phyloP scores from a whole-genome alignment of 148 eudicot genomes.

The Chenopodium berlandieri region DNA sequence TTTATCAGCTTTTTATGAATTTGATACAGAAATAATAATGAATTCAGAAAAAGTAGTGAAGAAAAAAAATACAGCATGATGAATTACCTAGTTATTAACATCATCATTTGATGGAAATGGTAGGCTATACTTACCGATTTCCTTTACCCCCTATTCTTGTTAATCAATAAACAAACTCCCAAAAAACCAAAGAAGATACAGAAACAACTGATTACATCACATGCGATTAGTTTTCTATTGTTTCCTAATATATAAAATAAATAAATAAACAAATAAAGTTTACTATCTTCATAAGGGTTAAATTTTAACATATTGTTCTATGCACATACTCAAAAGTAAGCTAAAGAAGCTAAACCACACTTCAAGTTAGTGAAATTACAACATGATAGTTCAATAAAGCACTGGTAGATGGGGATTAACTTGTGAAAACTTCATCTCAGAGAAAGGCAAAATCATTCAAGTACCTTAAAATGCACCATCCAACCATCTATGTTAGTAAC shows the following conservation, averaged over 20 bases:
- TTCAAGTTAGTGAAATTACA: neutral
- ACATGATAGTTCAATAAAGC: neutral
- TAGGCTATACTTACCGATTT: neutral
- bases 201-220: neutral
- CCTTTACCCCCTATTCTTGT: neutral
- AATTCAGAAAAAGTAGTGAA: neutral
- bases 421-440: neutral
- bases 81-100: neutral
- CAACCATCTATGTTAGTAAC: too few species aligned
- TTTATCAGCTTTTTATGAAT: too few species aligned
- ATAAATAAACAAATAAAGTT: too few species aligned
- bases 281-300: neutral
- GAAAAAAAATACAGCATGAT: neutral
- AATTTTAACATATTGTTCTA: neutral
- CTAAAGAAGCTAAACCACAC: neutral
- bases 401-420: neutral
- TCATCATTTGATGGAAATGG: neutral
- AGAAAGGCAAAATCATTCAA: neutral
- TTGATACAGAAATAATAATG: too few species aligned
- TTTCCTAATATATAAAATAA: neutral
- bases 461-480: too few species aligned
- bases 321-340: neutral
- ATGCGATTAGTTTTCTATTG: neutral
- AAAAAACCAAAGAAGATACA: neutral
- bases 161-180: neutral